A percentile compares a stretch with the other conserved stretches of the same genome.
These are phyloP conservation scores for Mycena galericulata DNA, from an alignment of 768 basidiomycete species.

Conservation along the genomic window DNA sequence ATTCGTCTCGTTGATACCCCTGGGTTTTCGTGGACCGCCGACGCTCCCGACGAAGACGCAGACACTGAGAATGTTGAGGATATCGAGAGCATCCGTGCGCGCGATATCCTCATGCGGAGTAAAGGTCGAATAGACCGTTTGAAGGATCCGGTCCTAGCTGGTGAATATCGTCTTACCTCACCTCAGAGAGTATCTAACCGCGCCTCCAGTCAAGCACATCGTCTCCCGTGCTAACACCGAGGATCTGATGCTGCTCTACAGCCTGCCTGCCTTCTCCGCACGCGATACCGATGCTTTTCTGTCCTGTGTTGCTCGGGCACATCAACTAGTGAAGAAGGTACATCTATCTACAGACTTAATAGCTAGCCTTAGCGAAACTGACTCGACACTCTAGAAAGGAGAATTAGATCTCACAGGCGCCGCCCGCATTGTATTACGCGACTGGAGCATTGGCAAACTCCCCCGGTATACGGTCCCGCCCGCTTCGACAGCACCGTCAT, in stretches of 20 bases:
- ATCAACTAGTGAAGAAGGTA: constrained; percentile 84
- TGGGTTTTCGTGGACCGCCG: constrained; percentile 71
- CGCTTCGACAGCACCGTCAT: constrained; percentile 43
- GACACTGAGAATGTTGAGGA: constrained; percentile 50
- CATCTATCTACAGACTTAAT: constrained; percentile 25
- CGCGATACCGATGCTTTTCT: constrained; percentile 82
- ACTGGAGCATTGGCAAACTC: constrained; percentile 85
- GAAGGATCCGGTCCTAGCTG: constrained; percentile 80
- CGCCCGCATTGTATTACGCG: constrained; percentile 82
- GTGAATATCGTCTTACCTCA: constrained; percentile 54
- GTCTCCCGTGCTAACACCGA: constrained; percentile 76
- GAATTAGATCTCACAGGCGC: constrained; percentile 79
- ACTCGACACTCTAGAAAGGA: constrained; percentile 65
- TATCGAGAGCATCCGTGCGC: constrained; percentile 57
- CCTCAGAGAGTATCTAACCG: constrained; percentile 28
- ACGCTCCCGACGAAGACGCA: constrained; percentile 43
- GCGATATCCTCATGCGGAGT: constrained; percentile 83
- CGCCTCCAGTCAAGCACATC: constrained; percentile 70
- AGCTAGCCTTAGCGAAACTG: constrained; percentile 16
- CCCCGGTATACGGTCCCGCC: constrained; percentile 77
- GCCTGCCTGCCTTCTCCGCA: constrained; percentile 79
- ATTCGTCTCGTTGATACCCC: constrained; percentile 89
- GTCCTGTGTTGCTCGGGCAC: constrained; percentile 78
- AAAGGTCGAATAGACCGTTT: constrained; percentile 87
- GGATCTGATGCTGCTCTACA: constrained; percentile 92